A percentile compares a stretch with the other conserved stretches of the same genome.
These are phyloP conservation scores for Erythrobasidium hasegawianum DNA, from an alignment of 1,284 basidiomycete species.

Conservation along the genomic window DNA sequence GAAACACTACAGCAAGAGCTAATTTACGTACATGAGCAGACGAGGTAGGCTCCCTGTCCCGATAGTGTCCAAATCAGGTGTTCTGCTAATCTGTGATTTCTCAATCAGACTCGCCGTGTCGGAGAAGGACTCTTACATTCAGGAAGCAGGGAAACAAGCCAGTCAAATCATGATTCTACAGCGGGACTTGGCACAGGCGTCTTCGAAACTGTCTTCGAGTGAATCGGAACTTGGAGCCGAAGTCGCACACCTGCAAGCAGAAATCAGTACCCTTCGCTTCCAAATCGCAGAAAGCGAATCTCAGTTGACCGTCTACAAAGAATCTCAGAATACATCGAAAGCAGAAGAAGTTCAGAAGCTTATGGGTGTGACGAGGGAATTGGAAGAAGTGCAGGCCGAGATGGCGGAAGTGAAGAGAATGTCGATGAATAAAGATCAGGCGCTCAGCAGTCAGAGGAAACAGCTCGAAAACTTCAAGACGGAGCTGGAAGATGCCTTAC, in stretches of 20 bases:
- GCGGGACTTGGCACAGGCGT: constrained; percentile 31
- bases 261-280: constrained; percentile 12
- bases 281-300: constrained; percentile 10
- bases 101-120: background rate
- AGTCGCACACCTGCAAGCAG: constrained; percentile 10
- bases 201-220: background rate
- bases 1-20: constrained; percentile 2
- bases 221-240: background rate
- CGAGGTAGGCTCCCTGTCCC: background rate
- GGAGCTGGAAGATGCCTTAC: background rate
- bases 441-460: background rate
- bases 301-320: background rate
- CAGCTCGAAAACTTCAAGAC: background rate
- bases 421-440: background rate
- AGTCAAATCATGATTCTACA: constrained; percentile 10
- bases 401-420: constrained; percentile 3
- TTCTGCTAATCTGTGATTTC: background rate
- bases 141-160: constrained; percentile 20
- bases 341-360: background rate
- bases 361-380: background rate
- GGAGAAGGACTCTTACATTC: constrained; percentile 3
- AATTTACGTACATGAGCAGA: constrained; percentile 6
- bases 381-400: background rate
- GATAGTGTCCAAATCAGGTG: background rate
- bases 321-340: background rate